Conservation (phyloP, 106 monocot species). For the Phalaenopsis equestris region DNA sequence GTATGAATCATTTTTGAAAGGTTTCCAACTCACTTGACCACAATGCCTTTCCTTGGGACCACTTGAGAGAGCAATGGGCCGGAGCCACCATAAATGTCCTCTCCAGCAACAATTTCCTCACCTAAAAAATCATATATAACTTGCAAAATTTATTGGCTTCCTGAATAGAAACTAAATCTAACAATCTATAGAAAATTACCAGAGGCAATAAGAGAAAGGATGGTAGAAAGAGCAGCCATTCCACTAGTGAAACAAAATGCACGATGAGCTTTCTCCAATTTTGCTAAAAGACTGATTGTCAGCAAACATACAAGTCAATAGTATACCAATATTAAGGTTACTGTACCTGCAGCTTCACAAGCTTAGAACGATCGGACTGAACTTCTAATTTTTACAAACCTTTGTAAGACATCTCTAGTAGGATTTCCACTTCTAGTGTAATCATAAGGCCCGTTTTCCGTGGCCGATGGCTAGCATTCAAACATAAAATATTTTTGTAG, state of each 20-base stretch:
- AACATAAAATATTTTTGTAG: background rate
- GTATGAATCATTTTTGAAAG: background rate
- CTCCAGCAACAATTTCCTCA: constrained; percentile 88
- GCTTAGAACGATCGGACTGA: background rate
- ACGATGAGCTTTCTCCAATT: constrained; percentile 90
- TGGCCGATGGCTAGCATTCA: constrained; percentile 75
- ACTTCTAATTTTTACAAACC: constrained; percentile 25
- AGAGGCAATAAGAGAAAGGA: constrained; percentile 65
- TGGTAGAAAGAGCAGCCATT: constrained; percentile 83
- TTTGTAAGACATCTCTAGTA: constrained; percentile 94
- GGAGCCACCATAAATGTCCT: constrained; percentile 97
- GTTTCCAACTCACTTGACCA: constrained; percentile 60
- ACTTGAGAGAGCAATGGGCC: constrained; percentile 86
- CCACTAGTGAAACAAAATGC: constrained; percentile 98
- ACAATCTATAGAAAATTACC: constrained; percentile 27
- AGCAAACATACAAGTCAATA: background rate
- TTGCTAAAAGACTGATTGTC: constrained; percentile 69
- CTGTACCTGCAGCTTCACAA: background rate
- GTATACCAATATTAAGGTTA: background rate
- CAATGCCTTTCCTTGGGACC: constrained; percentile 66
- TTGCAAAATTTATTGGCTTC: background rate
- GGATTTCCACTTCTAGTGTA: constrained; percentile 99
- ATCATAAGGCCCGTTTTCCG: constrained; percentile 83
- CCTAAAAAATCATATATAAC: constrained; percentile 30
- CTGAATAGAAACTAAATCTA: background rate